These are phyloP conservation scores for Artemisia princeps DNA, from an alignment of 140 eudicot species.

Conservation along the genomic window DNA sequence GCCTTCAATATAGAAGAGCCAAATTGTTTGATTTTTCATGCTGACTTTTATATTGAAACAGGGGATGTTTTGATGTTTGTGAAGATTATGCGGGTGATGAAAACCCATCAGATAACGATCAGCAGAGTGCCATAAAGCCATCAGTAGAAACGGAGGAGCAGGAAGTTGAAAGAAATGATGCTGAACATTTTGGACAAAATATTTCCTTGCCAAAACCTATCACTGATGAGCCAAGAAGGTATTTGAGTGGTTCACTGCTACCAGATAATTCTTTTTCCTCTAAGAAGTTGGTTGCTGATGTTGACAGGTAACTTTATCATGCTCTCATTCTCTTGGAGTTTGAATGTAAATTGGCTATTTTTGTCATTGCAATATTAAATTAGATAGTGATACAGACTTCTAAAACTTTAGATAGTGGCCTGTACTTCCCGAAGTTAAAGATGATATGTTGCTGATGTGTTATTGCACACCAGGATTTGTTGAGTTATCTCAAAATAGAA, in stretches of 20 bases:
- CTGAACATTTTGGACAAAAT: constrained; percentile 33
- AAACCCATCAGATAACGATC: constrained; percentile 42
- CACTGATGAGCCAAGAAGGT: constrained; percentile 39
- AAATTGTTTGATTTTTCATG: constrained; percentile 3
- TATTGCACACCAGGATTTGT: neutral
- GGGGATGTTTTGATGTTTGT: constrained; percentile 87
- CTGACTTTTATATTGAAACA: constrained; percentile 27
- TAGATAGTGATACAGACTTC: neutral
- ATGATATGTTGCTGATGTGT: neutral
- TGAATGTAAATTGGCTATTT: constrained; percentile 9
- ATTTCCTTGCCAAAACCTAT: constrained; percentile 32
- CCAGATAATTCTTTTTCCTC: constrained; percentile 49
- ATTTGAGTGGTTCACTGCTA: constrained; percentile 62
- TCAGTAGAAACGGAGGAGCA: constrained; percentile 32
- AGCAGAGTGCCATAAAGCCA: constrained; percentile 31
- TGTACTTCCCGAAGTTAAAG: neutral
- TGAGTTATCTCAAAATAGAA: neutral
- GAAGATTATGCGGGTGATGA: constrained; percentile 60
- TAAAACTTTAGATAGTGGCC: neutral
- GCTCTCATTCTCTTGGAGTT: constrained; percentile 6
- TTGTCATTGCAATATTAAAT: neutral
- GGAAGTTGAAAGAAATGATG: constrained; percentile 42
- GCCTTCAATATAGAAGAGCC: neutral
- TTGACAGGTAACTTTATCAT: constrained; percentile 52
- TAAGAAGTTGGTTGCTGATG: constrained; percentile 46